Percentiles rank a stretch among this genome's conserved stretches.
phyloP scores from a whole-genome alignment of 2,329 filamentous ascomycete species.

The Neofusicoccum ribis region DNA sequence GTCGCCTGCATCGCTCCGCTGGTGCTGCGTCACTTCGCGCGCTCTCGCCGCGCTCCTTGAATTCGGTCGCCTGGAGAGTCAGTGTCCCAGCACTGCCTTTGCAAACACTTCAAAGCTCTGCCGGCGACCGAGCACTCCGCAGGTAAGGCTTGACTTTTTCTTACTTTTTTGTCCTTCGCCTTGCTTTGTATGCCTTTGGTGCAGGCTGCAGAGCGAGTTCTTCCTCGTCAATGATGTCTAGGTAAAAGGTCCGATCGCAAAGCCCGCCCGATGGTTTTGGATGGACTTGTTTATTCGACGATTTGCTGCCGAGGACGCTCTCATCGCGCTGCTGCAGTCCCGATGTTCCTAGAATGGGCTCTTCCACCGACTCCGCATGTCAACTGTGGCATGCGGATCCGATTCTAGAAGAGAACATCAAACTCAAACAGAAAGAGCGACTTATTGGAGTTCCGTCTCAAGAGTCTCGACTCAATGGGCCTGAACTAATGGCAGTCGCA shows the following conservation, averaged over 20 bases:
- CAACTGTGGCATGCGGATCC: background rate
- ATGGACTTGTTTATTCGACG: background rate
- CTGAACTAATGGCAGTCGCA: slow-evolving; percentile 18
- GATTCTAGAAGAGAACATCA: slow-evolving; percentile 13
- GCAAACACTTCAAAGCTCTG: slow-evolving; percentile 6
- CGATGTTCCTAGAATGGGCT: background rate
- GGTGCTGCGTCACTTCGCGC: background rate
- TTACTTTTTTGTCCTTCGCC: background rate
- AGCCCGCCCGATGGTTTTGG: background rate
- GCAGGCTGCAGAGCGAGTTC: background rate
- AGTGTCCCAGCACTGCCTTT: background rate
- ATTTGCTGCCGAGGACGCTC: slow-evolving; percentile 5
- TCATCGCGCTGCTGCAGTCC: background rate
- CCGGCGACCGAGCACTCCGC: background rate
- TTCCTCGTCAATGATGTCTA: slow-evolving; percentile 11
- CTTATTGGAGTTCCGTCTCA: slow-evolving; percentile 18
- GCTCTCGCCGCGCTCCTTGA: background rate
- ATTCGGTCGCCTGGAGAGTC: slow-evolving; percentile 14
- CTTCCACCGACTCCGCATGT: slow-evolving; percentile 2
- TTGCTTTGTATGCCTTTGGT: background rate
- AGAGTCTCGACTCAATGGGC: slow-evolving; percentile 6
- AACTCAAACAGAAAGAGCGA: slow-evolving; percentile 3
- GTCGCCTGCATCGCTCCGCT: background rate
- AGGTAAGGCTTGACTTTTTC: background rate
- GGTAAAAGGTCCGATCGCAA: slow-evolving; percentile 20